These are phyloP conservation scores for Alternaria tenuissima DNA, from an alignment of 2,329 filamentous ascomycete genomes.

Conservation along the genomic window DNA sequence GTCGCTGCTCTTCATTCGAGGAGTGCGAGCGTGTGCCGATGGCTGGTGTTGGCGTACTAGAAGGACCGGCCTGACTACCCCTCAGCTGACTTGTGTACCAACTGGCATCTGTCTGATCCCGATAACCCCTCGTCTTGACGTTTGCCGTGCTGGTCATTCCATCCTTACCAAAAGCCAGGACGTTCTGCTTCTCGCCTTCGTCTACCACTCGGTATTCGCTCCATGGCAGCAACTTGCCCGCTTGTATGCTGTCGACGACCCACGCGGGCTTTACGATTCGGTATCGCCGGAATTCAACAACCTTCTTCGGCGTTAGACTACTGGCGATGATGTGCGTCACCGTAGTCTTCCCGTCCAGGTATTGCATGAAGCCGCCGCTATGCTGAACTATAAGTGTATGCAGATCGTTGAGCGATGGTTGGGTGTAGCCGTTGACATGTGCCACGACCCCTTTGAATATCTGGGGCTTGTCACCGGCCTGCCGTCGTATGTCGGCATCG, in stretches of 20 bases:
- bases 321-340: slow-evolving; percentile 97
- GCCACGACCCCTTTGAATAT: slow-evolving; percentile 93
- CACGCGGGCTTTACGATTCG: slow-evolving; percentile 94
- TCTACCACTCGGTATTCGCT: slow-evolving; percentile 83
- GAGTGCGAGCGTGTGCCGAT: slow-evolving; percentile 34
- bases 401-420: slow-evolving; percentile 88
- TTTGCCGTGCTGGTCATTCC: slow-evolving; percentile 73
- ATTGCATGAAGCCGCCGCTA: slow-evolving; percentile 95
- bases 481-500: slow-evolving; percentile 79
- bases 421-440: slow-evolving; percentile 95
- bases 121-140: slow-evolving; percentile 70
- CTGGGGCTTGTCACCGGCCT: slow-evolving; percentile 73
- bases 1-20: slow-evolving; percentile 21
- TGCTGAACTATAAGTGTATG: slow-evolving; percentile 88
- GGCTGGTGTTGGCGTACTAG: slow-evolving; percentile 39
- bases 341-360: slow-evolving; percentile 91
- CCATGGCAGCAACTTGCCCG: slow-evolving; percentile 86
- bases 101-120: slow-evolving; percentile 80
- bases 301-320: slow-evolving; percentile 89
- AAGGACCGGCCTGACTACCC: slow-evolving; percentile 31
- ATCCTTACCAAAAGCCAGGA: slow-evolving; percentile 70
- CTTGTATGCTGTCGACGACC: slow-evolving; percentile 87
- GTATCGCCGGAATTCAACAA: slow-evolving; percentile 84
- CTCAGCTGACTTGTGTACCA: slow-evolving; percentile 82
- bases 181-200: slow-evolving; percentile 82